These are phyloP conservation scores for Aureobasidium melanogenum DNA, from an alignment of 2,329 filamentous ascomycete genomes.

Conservation along the genomic window DNA sequence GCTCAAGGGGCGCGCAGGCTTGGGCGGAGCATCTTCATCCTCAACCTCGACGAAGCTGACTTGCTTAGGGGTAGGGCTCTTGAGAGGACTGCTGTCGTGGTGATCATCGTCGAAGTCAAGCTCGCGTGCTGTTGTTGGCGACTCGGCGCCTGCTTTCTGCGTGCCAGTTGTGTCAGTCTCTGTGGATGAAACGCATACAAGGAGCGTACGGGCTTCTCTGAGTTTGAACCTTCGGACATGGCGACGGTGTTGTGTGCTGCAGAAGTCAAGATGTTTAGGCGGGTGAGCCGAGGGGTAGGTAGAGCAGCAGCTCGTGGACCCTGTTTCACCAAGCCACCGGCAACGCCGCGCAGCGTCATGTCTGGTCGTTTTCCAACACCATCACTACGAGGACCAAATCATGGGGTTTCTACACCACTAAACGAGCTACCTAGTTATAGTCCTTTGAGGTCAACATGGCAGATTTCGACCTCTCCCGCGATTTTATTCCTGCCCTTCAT, in stretches of 20 bases:
- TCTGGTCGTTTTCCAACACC: not conserved
- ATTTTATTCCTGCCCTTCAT: constrained; percentile 69
- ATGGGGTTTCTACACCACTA: no score
- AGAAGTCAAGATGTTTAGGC: not conserved
- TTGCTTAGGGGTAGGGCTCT: constrained; percentile 33
- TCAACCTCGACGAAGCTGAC: constrained; percentile 41
- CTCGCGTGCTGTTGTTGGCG: constrained; percentile 30
- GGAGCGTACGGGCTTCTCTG: constrained; percentile 4
- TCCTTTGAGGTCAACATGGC: constrained; percentile 17
- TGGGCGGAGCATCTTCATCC: constrained; percentile 48
- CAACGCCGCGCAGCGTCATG: not conserved
- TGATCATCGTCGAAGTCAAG: constrained; percentile 44
- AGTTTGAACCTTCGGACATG: constrained; percentile 5
- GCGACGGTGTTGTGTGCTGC: not conserved
- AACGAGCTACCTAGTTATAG: not conserved
- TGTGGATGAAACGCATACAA: not conserved
- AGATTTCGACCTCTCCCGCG: constrained; percentile 27
- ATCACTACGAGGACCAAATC: not conserved
- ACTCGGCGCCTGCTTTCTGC: constrained; percentile 20
- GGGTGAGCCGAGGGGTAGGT: not conserved
- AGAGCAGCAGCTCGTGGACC: not conserved
- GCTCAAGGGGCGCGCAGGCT: constrained; percentile 75
- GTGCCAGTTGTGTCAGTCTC: not conserved
- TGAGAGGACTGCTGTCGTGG: constrained; percentile 39
- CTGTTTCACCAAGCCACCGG: not conserved